Base-by-base conservation (phyloP, 495 filamentous ascomycete species). In the Podospora didyma region DNA sequence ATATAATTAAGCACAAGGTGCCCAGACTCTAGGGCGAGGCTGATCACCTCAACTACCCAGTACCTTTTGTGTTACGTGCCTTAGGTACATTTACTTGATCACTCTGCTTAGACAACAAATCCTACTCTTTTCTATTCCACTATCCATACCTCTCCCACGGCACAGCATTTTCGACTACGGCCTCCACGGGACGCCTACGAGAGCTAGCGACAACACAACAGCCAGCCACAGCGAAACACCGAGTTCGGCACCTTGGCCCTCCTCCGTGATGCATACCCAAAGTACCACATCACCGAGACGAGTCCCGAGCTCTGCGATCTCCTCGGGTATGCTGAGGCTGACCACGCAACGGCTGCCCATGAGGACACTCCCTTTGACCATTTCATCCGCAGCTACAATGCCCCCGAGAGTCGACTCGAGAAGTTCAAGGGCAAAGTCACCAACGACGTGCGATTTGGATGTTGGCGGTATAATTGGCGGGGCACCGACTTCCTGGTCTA, bases 401-500 rank as follows among this genome's bases (percentile, higher is more conserved):
- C 55, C 2, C 61, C 65, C 21, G 54, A 20, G 17, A 14, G 2
- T 19, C 49, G 56, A 1, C 49, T 48, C 4, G 70, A 72, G 52
- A 66, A 70, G 19, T 58, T 66, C 24, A 77, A 75, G 35, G 69
- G 66, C 11, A 52, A 54, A 34, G 66, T 83, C 3, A 62, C 58
- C 2, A 67, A 77, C 21, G 61, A 54, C 7, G 63, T 79, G 21
- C 50, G 72, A 10, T 79, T 81, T 53, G 78, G 69, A 1, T 73
- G 71, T 34, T 82, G 70, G 57, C 58, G 70, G 23, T 77, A 79
- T 55, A 62, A 57, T 7, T 79, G 70, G 63, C 60, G 73, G 7
- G 71, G 66, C 10, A 65, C 71, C 12, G 66, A 69, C 31, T 78
- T 74, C 53, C 48, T 81, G 11, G 46, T 80, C n/a, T 82, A 80